Evolutionary conservation across 139 green algal genomes (phyloP).

Genomic region (Chlorella sp.): DNA sequence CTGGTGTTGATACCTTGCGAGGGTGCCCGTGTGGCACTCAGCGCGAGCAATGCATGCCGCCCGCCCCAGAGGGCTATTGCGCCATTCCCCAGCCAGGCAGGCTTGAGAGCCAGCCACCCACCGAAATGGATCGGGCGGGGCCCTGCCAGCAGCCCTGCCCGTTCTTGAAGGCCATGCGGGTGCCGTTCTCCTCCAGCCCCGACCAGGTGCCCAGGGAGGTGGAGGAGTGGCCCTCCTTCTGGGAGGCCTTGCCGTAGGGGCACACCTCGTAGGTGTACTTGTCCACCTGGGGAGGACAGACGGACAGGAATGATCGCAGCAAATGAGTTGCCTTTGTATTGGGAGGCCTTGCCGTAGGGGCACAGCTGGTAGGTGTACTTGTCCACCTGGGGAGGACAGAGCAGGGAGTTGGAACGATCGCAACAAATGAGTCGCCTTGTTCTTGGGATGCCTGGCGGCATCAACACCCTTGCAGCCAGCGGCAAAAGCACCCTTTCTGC

Average conservation of each 20-base stretch:
- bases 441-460: slow-evolving; percentile 68
- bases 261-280: slow-evolving; percentile 88
- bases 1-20: too few relatives aligned
- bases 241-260: slow-evolving; percentile 73
- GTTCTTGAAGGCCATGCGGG: slow-evolving; percentile 56
- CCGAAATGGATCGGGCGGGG: slow-evolving; percentile 67
- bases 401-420: not conserved
- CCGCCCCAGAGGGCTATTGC: too few relatives aligned
- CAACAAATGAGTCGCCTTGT: not conserved
- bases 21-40: too few relatives aligned
- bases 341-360: slow-evolving; percentile 73
- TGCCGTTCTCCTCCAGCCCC: slow-evolving; percentile 61
- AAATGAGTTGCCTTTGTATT: slow-evolving; percentile 32
- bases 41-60: too few relatives aligned
- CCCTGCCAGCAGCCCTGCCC: slow-evolving; percentile 82
- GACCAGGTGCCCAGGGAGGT: slow-evolving; percentile 73
- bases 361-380: slow-evolving; percentile 88
- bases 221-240: slow-evolving; percentile 68
- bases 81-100: too few relatives aligned
- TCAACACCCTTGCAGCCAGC: too few relatives aligned
- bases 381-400: slow-evolving; percentile 56
- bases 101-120: slow-evolving; percentile 10
- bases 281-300: slow-evolving; percentile 56
- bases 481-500: too few relatives aligned
- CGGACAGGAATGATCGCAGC: not conserved